Base-by-base conservation (phyloP, 192 early-diverging fungal species). In the Backusella australiensis region DNA sequence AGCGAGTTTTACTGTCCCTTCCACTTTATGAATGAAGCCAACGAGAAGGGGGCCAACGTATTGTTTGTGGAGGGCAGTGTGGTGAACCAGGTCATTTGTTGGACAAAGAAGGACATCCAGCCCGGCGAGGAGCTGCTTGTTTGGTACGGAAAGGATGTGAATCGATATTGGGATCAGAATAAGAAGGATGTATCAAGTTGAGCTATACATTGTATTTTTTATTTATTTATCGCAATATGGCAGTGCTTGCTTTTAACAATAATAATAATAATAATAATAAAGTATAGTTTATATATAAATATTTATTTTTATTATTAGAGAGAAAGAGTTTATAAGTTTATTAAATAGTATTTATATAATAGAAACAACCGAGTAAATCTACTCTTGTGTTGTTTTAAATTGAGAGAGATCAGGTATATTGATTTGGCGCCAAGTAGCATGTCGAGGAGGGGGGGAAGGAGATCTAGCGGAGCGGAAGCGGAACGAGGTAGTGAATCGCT, bases 21-120 rank as follows among this genome's bases (percentile, higher is more conserved):
- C 75, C 94, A 98, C 77, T 96, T 93, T 78, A 94, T 98, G 91
- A 98, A 98, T 77, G 94, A 95, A 74, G 84, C 89, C 36, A 69
- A 87, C 29, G 82, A 85, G 6, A 78, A 80, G 34, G 84, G 86
- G 26, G 87, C 86, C 5, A 94, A 91, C 65, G 88, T 97, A 46
- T 82, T 81, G 17, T 98, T 96, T 82, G 78, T 94, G 14, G 93
- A 94, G 63, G 96, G 96, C 0, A 78, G 77, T 34, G 80, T 88
- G 12, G 95, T 95, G 0, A 98, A 98, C 74, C 96, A 98, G 81
- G 87, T 98, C 29, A 91, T 96, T 26, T 95, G 93, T 65, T 84
- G 90, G 84, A 91, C 96, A 0, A 91, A 87, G 46, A 77, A 87
- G 34, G 82, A 90, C 15, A 93, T 98, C 17, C 75, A 81, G 44